These are phyloP conservation scores for Fraxinus dipetala DNA, from an alignment of 305 asterid species.

Conservation along the genomic window DNA sequence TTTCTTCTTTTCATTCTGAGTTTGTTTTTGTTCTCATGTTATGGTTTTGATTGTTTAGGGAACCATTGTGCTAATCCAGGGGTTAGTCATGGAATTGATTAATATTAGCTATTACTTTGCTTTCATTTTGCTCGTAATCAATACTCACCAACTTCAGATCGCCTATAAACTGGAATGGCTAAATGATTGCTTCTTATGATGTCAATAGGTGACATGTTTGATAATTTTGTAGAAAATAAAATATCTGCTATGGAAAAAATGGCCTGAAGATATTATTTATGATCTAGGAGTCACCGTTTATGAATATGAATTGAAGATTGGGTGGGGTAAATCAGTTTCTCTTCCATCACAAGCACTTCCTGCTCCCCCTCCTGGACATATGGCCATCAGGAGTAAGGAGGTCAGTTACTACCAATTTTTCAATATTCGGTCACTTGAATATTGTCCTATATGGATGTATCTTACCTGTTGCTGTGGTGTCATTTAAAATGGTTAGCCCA, in stretches of 20 bases:
- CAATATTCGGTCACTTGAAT: background rate
- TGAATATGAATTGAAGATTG: too few relatives aligned
- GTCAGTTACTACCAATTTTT: conserved; percentile 30
- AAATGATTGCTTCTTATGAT: conserved; percentile 2
- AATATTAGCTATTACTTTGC: background rate
- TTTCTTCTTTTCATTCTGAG: background rate
- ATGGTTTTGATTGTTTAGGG: background rate
- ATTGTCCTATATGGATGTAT: background rate
- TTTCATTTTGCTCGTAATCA: conserved; percentile 8
- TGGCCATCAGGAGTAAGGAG: conserved; percentile 98
- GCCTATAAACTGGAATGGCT: background rate
- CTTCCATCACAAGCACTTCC: conserved; percentile 98
- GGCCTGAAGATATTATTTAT: too few relatives aligned
- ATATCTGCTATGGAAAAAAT: background rate
- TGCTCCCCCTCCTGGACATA: conserved; percentile 97
- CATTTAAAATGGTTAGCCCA: background rate
- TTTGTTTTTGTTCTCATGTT: background rate
- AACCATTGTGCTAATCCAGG: background rate
- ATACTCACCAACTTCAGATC: background rate
- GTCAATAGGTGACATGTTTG: background rate
- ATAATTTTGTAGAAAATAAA: background rate
- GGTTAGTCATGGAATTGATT: background rate
- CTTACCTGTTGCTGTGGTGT: background rate
- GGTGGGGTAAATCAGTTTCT: conserved; percentile 36
- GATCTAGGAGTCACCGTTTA: too few relatives aligned